Base-by-base conservation (phyloP, 1,139 yeast genomes). In the Candida sp. region DNA sequence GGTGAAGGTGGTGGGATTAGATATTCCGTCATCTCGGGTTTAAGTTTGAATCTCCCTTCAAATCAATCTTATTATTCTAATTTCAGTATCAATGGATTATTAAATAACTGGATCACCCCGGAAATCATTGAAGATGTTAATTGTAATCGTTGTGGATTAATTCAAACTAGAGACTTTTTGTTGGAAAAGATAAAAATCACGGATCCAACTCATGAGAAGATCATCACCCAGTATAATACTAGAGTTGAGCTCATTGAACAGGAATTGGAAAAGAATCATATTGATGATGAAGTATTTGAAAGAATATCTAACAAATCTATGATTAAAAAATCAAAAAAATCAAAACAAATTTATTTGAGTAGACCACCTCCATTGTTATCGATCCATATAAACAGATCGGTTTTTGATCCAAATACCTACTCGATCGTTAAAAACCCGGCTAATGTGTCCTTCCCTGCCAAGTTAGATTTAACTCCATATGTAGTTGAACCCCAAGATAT, bases 1-100 rank as follows among this genome's bases (percentile, higher is more conserved):
- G 97, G 97, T 46, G 97, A 90, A 58, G 87, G 83, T 61, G 97
- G 96, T 41, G 97, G 97, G 1, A 84, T 90, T 22, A 74, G 97
- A 50, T 84, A 84, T 53, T 85, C 95, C 4, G 88, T 89, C 0
- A 77, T 81, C 34, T 84, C 95, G 52, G 95, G 97, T 0, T 69
- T 90, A 41, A 87, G 91, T 52, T 74, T 90, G 49, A 86, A 87
- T 51, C 70, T 90, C 42, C 78, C 79, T 1, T 58, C 57, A 40
- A 57, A 56, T 36, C 53, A 60, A 21, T 57, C 67, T 1, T 62
- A 65, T 38, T 59, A 69, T 45, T 69, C 79, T 12, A 73, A 52
- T 57, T 73, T 66, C 53, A 70, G 75, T 23, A 67, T 90, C 43
- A 68, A 77, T 3, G 81, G 77, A 19, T 70, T 90, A 45, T 66